Evolutionary conservation across 2,329 filamentous ascomycete genomes (phyloP), one percentile per base, ranked within the genome.

Genomic region (Pyrenochaeta sp.): DNA sequence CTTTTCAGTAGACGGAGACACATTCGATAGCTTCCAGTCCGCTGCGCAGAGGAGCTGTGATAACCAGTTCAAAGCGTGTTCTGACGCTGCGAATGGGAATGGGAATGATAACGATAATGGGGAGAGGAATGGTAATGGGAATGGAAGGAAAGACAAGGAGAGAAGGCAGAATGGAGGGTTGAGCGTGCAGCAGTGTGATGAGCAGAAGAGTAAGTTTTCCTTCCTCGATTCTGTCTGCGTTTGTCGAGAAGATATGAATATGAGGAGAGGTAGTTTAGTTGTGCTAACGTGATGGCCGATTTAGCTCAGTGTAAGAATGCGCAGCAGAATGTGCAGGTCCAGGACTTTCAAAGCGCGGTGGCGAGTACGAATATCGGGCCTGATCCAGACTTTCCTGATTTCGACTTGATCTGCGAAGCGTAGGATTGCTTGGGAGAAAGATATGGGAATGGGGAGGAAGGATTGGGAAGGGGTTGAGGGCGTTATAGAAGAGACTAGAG

Each of bases 11-110:
- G 72, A 69, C 1, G 72, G 72, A 3, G 58, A 69, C 25, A 74
- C 69, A 7, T 90, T 90, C 72, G 81, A 83, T 24, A 83, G 84
- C 68, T 79, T 85, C 65, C 76, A 74, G 5, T 81, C 81, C 1
- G 88, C 88, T 19, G 79, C 82, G 37, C 83, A 88, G 76, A 81
- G 88, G 46, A 84, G 86, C 27, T 91, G 88, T 68, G 83, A 87
- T 60, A 83, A 86, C 47, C 86, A 90, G 79, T 84, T 86, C 74
- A 87, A 88, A 69, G 75, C 73, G 7, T 90, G 88, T 72, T 78
- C 82, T 32, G 12, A 62, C 32, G 45, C 49, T 49, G 74, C 74
- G 42, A 78, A 88, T 63, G 83, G 28, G 7, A 56, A 46, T 42
- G 56, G 56, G 2, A 49, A 56, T 39, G 19, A 15, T 12, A 28